Percentiles rank a stretch among this genome's conserved stretches.
Conservation (phyloP, 148 eudicot species). For the Dysphania ambrosioides region DNA sequence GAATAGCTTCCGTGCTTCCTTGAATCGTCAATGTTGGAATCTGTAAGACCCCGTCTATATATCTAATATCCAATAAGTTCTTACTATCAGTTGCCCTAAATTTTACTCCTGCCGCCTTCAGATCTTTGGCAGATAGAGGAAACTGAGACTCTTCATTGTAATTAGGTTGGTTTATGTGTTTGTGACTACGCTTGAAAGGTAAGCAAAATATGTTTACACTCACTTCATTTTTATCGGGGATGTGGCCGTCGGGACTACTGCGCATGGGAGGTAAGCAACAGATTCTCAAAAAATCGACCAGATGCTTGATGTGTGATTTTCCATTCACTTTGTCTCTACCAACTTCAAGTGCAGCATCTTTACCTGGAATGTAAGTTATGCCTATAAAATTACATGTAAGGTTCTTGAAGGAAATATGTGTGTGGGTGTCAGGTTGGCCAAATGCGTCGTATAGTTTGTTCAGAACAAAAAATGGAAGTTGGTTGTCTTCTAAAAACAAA, state of each 20-base stretch:
- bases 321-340: background rate
- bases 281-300: background rate
- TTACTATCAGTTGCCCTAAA: slow-evolving; percentile 4
- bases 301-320: background rate
- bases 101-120: slow-evolving; percentile 26
- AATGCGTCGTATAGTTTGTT: slow-evolving; percentile 9
- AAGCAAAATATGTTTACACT: too few species aligned
- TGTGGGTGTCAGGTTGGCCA: background rate
- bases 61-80: slow-evolving; percentile 11
- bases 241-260: too few species aligned
- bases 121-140: slow-evolving; percentile 2
- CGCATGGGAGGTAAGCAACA: too few species aligned
- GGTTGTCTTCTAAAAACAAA: slow-evolving; percentile 20
- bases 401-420: background rate
- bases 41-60: slow-evolving; percentile 13
- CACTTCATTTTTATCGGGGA: too few species aligned
- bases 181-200: too few species aligned
- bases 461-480: slow-evolving; percentile 24
- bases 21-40: slow-evolving; percentile 14
- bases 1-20: slow-evolving; percentile 11
- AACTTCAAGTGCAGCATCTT: background rate
- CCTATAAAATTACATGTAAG: background rate
- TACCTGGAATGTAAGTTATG: background rate
- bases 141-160: background rate
- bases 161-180: background rate